Conservation (phyloP, 495 filamentous ascomycete genomes). For the Trichoderma reesei region DNA sequence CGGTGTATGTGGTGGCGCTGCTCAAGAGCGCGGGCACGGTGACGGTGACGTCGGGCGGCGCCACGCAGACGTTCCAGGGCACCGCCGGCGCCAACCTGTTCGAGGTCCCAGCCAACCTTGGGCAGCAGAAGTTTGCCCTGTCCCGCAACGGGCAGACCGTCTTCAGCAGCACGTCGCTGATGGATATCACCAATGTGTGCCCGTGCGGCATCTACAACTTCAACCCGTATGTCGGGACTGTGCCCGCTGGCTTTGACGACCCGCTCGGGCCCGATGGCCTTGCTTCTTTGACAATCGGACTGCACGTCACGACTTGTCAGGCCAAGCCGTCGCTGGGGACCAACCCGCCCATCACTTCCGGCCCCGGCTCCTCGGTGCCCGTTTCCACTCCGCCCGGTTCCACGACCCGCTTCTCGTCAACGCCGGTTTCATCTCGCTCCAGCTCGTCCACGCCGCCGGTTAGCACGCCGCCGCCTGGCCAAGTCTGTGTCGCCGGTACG, state of each 20-base stretch:
- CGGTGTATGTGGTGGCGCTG: slow-evolving; percentile 47
- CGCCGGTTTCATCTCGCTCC: background rate
- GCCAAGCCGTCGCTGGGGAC: background rate
- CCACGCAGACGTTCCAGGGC: slow-evolving; percentile 36
- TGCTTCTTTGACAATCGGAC: background rate
- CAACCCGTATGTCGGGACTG: slow-evolving; percentile 47
- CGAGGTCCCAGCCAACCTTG: slow-evolving; percentile 44
- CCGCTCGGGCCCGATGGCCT: slow-evolving; percentile 30
- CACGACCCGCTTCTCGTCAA: background rate
- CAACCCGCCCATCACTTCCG: background rate
- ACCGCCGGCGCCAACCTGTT: slow-evolving; percentile 42
- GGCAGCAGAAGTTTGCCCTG: slow-evolving; percentile 43
- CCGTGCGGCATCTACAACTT: slow-evolving; percentile 55
- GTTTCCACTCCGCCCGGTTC: background rate
- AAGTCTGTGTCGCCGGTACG: background rate
- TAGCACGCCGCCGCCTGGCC: background rate
- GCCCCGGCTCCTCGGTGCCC: background rate
- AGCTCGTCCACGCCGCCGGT: background rate
- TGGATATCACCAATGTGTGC: slow-evolving; percentile 42
- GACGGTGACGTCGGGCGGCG: slow-evolving; percentile 41
- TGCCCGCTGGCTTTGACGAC: slow-evolving; percentile 35
- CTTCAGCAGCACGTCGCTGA: slow-evolving; percentile 44
- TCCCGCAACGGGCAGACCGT: slow-evolving; percentile 33
- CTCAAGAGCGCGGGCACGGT: slow-evolving; percentile 38
- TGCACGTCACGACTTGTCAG: background rate